Evolutionary conservation across 169 alveolate species (phyloP).

Genomic region (Pseudocohnilembus persalinus): DNA sequence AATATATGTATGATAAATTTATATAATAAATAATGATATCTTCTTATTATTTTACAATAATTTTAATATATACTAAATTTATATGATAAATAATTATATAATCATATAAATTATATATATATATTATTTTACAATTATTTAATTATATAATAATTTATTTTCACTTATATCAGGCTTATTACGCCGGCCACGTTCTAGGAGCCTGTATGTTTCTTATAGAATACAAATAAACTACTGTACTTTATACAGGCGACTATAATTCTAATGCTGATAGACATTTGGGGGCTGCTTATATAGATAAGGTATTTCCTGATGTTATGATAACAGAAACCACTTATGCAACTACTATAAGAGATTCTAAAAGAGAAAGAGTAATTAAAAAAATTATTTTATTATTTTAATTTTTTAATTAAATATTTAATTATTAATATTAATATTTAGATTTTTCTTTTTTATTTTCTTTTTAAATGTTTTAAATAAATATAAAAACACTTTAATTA

Average conservation of each 20-base stretch:
- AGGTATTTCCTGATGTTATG: constrained; percentile 91
- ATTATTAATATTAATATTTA: too few species aligned
- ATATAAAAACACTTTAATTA: too few species aligned
- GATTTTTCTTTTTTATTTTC: too few species aligned
- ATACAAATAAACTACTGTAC: constrained; percentile 89
- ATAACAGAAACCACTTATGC: constrained; percentile 98
- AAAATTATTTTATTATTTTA: constrained; percentile 84
- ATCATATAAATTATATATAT: background rate
- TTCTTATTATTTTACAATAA: too few species aligned
- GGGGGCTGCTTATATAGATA: constrained; percentile 95
- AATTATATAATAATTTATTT: too few species aligned
- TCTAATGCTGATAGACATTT: constrained; percentile 96
- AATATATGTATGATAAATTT: too few species aligned
- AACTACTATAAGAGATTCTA: constrained; percentile 93
- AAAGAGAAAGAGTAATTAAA: constrained; percentile 91
- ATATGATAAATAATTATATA: background rate
- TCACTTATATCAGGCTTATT: constrained; percentile 89
- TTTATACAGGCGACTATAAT: constrained; percentile 97
- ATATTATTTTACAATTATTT: too few species aligned
- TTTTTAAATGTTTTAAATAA: too few species aligned
- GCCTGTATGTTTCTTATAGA: constrained; percentile 96
- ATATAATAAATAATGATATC: too few species aligned
- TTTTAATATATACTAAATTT: background rate
- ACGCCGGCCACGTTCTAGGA: constrained; percentile 99
- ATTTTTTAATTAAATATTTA: too few species aligned